Evolutionary conservation across 805 yeast genomes (phyloP), one percentile per base, ranked within the genome.

Genomic region (Clavispora fructus): DNA sequence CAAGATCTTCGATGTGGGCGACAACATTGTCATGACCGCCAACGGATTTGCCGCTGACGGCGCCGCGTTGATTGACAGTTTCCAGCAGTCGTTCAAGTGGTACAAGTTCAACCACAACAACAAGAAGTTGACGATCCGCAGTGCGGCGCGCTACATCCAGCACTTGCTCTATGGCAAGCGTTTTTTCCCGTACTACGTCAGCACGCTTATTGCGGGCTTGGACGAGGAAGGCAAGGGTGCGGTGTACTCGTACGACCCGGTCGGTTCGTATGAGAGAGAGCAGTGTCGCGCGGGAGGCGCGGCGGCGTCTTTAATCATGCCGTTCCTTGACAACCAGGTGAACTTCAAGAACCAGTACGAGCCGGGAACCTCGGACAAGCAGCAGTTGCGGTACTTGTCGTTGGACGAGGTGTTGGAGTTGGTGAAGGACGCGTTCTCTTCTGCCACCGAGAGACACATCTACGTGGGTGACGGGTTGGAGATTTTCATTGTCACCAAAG

Each of bases 211-310:
- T 59, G 97, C 97, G 3, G 99, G 99, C 16, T 74, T 94, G 53
- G 97, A 90, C 61, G 85, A 81, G 44, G 82, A 85, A 47, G 99
- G 99, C 11, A 84, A 84, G 58, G 99, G 99, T 35, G 89, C 96
- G 2, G 88, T 94, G 32, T 94, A 87, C 66, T 91, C 98, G 12
- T 94, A 88, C 65, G 99, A 94, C 64, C 98, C 98, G 1, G 96
- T 94, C 47, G 99, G 99, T 3, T 89, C 97, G 1, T 94, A 94
- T 64, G 98, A 94, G 69, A 82, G 97, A 59, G 97, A 91, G 65
- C 96, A 91, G 63, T 89, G 97, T 69, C 81, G 97, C 61, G 98
- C 98, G 2, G 97, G 96, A 53, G 99, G 99, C 38, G 94, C 97
- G 12, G 98, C 98, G 27, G 94, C 97, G 1, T 80, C 90, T 52